Conservation (phyloP, 345 rosid species). For the Physaria fendleri region DNA sequence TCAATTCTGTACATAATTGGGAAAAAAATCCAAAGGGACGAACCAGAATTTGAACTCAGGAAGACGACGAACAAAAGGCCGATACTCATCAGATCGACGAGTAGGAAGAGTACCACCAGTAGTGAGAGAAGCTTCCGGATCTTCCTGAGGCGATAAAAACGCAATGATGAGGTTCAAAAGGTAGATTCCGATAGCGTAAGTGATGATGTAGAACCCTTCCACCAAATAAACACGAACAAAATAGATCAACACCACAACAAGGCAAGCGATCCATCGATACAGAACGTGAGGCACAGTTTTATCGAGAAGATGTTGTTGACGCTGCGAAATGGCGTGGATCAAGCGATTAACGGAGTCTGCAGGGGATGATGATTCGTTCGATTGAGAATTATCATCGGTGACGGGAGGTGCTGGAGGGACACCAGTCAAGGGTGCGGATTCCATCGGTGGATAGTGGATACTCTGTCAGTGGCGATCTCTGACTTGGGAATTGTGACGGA, state of each 20-base stretch:
- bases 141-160: slow-evolving; percentile 89
- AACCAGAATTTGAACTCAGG: slow-evolving; percentile 94
- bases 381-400: slow-evolving; percentile 27
- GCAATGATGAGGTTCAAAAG: slow-evolving; percentile 79
- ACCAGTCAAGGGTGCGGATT: slow-evolving; percentile 33
- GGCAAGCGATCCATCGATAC: slow-evolving; percentile 63
- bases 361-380: slow-evolving; percentile 37
- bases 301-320: slow-evolving; percentile 68
- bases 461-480: no score
- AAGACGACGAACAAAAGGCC: slow-evolving; percentile 94
- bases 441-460: slow-evolving; percentile 17
- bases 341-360: slow-evolving; percentile 38
- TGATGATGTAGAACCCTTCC: slow-evolving; percentile 84
- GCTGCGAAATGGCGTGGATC: slow-evolving; percentile 42
- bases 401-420: slow-evolving; percentile 25
- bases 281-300: slow-evolving; percentile 56
- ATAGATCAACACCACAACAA: slow-evolving; percentile 45
- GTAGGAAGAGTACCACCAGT: slow-evolving; percentile 75
- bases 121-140: slow-evolving; percentile 58
- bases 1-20: no score
- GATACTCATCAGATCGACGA: slow-evolving; percentile 82
- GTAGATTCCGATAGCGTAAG: slow-evolving; percentile 88
- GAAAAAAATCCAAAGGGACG: background rate
- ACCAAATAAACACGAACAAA: slow-evolving; percentile 68
- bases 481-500: slow-evolving; percentile 13